These are phyloP conservation scores for Candida peoriensis DNA, from an alignment of 805 yeast genomes.

Conservation along the genomic window DNA sequence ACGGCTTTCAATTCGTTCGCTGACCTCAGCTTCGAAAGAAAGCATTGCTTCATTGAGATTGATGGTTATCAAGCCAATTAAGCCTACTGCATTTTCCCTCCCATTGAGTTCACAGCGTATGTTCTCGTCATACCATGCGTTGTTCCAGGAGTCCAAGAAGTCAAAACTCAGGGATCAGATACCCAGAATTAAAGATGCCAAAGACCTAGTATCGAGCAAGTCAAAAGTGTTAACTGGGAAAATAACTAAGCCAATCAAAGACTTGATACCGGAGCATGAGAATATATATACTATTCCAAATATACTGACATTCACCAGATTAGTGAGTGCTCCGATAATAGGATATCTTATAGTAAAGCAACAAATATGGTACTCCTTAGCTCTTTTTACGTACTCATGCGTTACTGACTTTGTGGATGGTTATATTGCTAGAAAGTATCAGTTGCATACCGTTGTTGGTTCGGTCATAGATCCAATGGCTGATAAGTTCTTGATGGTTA, in stretches of 20 bases:
- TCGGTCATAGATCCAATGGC: slow-evolving; percentile 94
- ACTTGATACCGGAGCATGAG: slow-evolving; percentile 39
- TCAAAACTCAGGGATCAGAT: slow-evolving; percentile 6
- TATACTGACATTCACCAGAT: slow-evolving; percentile 71
- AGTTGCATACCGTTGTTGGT: slow-evolving; percentile 77
- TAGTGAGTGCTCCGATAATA: slow-evolving; percentile 77
- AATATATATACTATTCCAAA: slow-evolving; percentile 83
- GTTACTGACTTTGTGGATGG: slow-evolving; percentile 93
- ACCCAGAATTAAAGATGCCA: slow-evolving; percentile 4
- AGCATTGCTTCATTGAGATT: too few species aligned
- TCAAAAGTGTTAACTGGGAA: slow-evolving; percentile 25
- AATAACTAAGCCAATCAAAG: slow-evolving; percentile 26
- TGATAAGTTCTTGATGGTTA: slow-evolving; percentile 85
- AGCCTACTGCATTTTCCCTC: too few species aligned
- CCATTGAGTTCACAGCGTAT: too few species aligned
- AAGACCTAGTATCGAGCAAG: slow-evolving; percentile 7
- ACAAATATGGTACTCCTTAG: slow-evolving; percentile 59
- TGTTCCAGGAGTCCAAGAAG: slow-evolving; percentile 1
- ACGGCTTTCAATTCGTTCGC: too few species aligned
- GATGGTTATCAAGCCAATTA: not conserved
- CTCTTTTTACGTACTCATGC: slow-evolving; percentile 78
- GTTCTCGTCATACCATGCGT: too few species aligned
- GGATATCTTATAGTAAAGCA: slow-evolving; percentile 73
- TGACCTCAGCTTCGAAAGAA: too few species aligned
- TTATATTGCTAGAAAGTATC: slow-evolving; percentile 74